Percentiles rank a stretch among this genome's conserved stretches.
phyloP scores from a whole-genome alignment of 2,329 filamentous ascomycete genomes.

The Aspergillus sp. region DNA sequence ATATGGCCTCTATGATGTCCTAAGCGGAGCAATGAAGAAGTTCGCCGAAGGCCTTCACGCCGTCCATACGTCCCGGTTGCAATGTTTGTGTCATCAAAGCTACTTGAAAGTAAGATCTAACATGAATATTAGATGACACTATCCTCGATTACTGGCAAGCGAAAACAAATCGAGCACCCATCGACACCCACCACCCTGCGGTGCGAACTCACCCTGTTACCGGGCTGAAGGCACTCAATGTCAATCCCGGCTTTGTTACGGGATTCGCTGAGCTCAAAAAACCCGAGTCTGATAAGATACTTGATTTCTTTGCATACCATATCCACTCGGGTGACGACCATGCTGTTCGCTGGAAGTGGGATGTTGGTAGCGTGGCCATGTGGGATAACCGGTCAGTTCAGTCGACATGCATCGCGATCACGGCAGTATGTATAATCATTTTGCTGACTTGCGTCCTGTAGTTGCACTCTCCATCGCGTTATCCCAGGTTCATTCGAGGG shows the following conservation, averaged over 20 bases:
- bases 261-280: slow-evolving; percentile 53
- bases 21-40: slow-evolving; percentile 31
- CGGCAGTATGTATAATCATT: no score
- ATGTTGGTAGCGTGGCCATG: slow-evolving; percentile 50
- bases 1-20: slow-evolving; percentile 38
- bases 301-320: slow-evolving; percentile 49
- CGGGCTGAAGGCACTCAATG: slow-evolving; percentile 47
- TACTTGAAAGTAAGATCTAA: neutral
- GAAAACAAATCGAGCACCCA: slow-evolving; percentile 45
- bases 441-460: neutral
- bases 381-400: slow-evolving; percentile 49
- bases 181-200: slow-evolving; percentile 51
- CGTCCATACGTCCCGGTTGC: slow-evolving; percentile 42
- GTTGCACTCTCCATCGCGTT: slow-evolving; percentile 9
- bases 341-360: slow-evolving; percentile 53
- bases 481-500: slow-evolving; percentile 5
- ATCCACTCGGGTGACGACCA: slow-evolving; percentile 53
- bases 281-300: slow-evolving; percentile 47
- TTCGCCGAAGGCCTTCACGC: slow-evolving; percentile 48
- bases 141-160: slow-evolving; percentile 48
- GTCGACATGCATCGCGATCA: neutral
- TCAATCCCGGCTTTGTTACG: slow-evolving; percentile 50
- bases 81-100: neutral
- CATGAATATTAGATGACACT: slow-evolving; percentile 37
- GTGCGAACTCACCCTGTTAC: slow-evolving; percentile 53